These are phyloP conservation scores for Penstemon newberryi DNA, from an alignment of 257 asterid species.

Conservation along the genomic window DNA sequence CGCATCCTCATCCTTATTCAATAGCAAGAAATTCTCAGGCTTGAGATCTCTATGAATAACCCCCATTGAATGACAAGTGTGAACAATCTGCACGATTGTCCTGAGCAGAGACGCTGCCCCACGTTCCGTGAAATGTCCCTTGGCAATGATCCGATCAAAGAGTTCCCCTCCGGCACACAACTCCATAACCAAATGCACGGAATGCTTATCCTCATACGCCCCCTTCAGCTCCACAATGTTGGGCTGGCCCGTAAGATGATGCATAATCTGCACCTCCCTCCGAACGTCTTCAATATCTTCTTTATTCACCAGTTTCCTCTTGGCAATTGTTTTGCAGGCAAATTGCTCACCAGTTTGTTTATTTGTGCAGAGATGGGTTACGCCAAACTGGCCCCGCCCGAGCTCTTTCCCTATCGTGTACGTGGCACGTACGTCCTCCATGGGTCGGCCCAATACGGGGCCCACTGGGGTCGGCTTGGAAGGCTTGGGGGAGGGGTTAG, in stretches of 20 bases:
- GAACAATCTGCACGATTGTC: constrained; percentile 86
- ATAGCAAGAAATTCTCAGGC: constrained; percentile 84
- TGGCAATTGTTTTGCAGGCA: constrained; percentile 90
- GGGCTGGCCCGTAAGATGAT: constrained; percentile 75
- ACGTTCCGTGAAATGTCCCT: constrained; percentile 80
- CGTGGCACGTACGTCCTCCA: constrained; percentile 61
- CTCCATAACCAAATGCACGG: constrained; percentile 87
- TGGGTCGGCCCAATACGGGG: constrained; percentile 76
- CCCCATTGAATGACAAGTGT: constrained; percentile 89
- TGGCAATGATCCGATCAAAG: constrained; percentile 82
- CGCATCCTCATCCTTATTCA: constrained; percentile 72
- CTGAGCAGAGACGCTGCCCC: constrained; percentile 82
- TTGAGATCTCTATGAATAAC: constrained; percentile 92
- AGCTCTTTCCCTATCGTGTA: constrained; percentile 87
- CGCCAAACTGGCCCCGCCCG: constrained; percentile 90
- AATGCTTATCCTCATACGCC: constrained; percentile 85
- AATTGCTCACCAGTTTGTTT: constrained; percentile 73
- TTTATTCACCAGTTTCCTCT: constrained; percentile 75
- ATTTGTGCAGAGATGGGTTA: constrained; percentile 72
- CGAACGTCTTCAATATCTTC: constrained; percentile 88
- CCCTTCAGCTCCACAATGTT: constrained; percentile 83
- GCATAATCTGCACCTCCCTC: constrained; percentile 93
- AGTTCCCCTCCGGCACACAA: constrained; percentile 95
- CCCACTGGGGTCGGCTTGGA: constrained; percentile 51
- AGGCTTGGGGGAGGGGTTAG: constrained; percentile 33